Evolutionary conservation across 495 filamentous ascomycete species (phyloP).

Genomic region (Darksidea phi): DNA sequence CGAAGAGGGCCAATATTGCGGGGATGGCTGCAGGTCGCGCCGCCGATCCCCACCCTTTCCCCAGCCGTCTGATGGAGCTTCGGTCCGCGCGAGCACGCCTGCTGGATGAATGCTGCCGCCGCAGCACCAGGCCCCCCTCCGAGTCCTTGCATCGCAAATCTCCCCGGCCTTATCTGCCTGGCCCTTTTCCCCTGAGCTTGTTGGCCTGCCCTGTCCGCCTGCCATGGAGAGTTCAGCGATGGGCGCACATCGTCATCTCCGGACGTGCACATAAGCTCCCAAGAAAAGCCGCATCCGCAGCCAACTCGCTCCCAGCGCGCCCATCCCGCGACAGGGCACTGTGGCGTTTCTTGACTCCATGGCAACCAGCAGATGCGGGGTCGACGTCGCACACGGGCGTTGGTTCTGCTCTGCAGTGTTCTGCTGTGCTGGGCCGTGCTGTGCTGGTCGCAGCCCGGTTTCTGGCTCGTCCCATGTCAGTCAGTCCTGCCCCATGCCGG

Average conservation of each 20-base stretch:
- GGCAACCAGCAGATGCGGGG: conserved; percentile 26
- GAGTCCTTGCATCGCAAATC: neutral
- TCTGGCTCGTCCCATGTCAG: neutral
- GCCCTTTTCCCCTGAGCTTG: neutral
- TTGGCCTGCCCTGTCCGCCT: no score
- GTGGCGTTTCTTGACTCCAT: neutral
- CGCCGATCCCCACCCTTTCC: no score
- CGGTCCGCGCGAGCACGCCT: no score
- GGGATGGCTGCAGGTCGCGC: no score
- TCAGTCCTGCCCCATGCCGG: neutral
- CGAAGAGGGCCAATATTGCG: no score
- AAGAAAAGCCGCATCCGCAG: conserved; percentile 27
- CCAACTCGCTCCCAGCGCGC: neutral
- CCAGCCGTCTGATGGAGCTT: no score
- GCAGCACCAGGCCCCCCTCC: no score
- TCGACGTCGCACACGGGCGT: conserved; percentile 20
- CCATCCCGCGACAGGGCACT: conserved; percentile 10
- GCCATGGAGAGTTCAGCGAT: no score
- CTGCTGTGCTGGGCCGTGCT: neutral
- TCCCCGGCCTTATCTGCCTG: neutral
- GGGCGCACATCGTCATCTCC: conserved; percentile 24
- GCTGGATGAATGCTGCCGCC: no score
- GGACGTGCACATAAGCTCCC: conserved; percentile 23
- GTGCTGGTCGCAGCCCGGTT: neutral
- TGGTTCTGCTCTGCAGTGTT: conserved; percentile 1